phyloP scores from a whole-genome alignment of 768 basidiomycete species.

The Mycena alexandri region DNA sequence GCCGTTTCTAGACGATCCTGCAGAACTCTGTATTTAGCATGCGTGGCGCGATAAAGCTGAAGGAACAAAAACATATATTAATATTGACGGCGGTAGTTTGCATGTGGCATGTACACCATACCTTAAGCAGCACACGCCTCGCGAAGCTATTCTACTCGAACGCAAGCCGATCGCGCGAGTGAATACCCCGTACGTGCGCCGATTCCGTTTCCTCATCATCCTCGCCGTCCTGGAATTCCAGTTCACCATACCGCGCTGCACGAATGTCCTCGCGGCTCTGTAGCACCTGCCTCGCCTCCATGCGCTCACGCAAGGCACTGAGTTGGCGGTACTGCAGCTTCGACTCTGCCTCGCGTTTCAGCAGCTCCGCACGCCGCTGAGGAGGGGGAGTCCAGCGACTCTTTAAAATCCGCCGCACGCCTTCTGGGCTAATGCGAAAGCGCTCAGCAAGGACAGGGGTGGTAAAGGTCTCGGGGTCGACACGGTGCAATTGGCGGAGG shows the following conservation, averaged over 20 bases:
- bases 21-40: no score
- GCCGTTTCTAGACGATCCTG: no score
- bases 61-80: no score
- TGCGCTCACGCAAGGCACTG: constrained; percentile 57
- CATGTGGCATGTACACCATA: no score
- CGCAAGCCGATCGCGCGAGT: no score
- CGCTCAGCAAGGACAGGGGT: constrained; percentile 78
- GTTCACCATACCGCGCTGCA: constrained; percentile 6
- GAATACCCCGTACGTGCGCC: no score
- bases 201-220: constrained; percentile 14
- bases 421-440: constrained; percentile 87
- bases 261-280: constrained; percentile 48
- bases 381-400: constrained; percentile 76
- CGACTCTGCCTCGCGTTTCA: constrained; percentile 62
- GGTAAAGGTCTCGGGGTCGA: constrained; percentile 74
- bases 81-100: no score
- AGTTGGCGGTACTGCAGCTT: constrained; percentile 54
- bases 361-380: constrained; percentile 64
- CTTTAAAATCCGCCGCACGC: constrained; percentile 82
- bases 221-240: constrained; percentile 40
- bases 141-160: no score
- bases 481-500: constrained; percentile 72
- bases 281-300: constrained; percentile 50
- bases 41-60: no score
- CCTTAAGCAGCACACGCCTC: no score